These are phyloP conservation scores for Rhododendron kiyosumense DNA, from an alignment of 148 eudicot genomes.

Conservation along the genomic window DNA sequence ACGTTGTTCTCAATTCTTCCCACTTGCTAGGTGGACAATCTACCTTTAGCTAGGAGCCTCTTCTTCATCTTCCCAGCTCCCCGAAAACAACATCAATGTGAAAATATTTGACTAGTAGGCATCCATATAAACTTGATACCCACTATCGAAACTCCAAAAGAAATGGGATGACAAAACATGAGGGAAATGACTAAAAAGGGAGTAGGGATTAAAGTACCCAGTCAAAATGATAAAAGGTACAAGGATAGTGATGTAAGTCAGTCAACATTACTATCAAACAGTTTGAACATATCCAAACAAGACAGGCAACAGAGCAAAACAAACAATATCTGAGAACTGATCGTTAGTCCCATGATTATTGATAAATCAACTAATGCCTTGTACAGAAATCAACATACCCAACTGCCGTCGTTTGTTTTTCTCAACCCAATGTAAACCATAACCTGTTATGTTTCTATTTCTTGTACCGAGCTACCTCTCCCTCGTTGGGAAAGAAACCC, in stretches of 20 bases:
- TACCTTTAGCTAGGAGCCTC: not conserved
- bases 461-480: slow-evolving; percentile 78
- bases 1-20: not conserved
- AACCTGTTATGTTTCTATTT: slow-evolving; percentile 21
- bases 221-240: not conserved
- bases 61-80: not conserved
- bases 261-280: not conserved
- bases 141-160: not conserved
- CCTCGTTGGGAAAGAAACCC: slow-evolving; percentile 96
- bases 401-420: not conserved
- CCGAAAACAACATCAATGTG: not conserved
- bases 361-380: slow-evolving; percentile 3
- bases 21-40: not conserved
- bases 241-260: not conserved
- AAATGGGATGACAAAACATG: not conserved
- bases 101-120: not conserved
- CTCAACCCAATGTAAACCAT: not conserved
- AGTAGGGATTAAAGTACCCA: not conserved
- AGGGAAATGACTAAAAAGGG: not conserved
- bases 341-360: not conserved
- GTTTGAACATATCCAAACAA: not conserved
- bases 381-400: slow-evolving; percentile 1
- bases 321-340: slow-evolving; percentile 4
- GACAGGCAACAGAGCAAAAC: not conserved
- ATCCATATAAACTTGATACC: not conserved